Evolutionary conservation across 768 basidiomycete genomes (phyloP), one percentile per base, ranked within the genome.

Genomic region (Xerocomellus amylosporus): DNA sequence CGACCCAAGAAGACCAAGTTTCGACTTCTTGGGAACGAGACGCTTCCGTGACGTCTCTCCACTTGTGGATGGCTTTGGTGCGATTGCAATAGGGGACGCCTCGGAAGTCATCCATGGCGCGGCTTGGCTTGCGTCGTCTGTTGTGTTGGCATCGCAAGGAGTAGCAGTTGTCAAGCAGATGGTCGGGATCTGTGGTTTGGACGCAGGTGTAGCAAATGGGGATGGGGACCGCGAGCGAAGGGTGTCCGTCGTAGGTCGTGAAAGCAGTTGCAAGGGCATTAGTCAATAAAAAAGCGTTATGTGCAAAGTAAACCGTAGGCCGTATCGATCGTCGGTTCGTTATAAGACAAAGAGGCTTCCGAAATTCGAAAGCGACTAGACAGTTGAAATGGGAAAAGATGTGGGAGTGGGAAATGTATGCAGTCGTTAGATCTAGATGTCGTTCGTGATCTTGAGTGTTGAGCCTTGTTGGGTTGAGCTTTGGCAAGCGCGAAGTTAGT

Each of bases 11-110:
- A 82, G 70, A 13, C 73, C 68, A 4, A 89, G 77, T 62, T 83
- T 89, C 1, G 83, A 84, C 64, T 87, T 88, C 73, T 87, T 90
- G 15, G 86, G 88, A 10, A 88, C 84, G 54, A 90, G 79, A 19
- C 79, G 78, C 53, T 75, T 79, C 31, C 75, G 73, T 1, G 75
- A 60, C 8, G 53, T 51, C 26, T 66, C 55, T 24, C 55, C 55
- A 20, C 30, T 56, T 4, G 54, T 37, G 15, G 54, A 24, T n/a
- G 31, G 37, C 48, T 72, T 68, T 0, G 73, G 67, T 7, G 78
- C 70, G 22, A 55, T 66, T 34, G 60, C 69, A 59, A 37, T n/a
- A 33, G 58, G 47, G 2, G 60, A 53, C 2, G 55, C 22, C 2
- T 55, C 54, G 33, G 56, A 52, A 14, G 54, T 22, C 5, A n/a